A percentile compares a stretch with the other conserved stretches of the same genome.
phyloP scores from a whole-genome alignment of 148 eudicot species.

The Amaranthus cruentus region DNA sequence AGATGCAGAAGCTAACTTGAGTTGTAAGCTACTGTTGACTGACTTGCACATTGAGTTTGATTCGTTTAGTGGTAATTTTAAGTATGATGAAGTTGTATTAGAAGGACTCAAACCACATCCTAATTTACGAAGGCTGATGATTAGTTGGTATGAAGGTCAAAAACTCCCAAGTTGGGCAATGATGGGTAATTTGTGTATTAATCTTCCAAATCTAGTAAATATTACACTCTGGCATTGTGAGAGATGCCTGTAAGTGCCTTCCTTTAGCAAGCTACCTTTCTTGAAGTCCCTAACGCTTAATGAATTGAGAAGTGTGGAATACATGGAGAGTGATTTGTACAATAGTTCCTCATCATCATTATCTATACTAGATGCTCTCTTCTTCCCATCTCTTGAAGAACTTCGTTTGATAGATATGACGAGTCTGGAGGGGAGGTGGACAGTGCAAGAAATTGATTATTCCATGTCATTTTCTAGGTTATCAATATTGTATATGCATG shows the following conservation, averaged over 20 bases:
- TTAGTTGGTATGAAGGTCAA: neutral
- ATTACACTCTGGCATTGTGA: neutral
- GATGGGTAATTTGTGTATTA: conserved; percentile 1
- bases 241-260: conserved; percentile 10
- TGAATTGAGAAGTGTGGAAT: neutral
- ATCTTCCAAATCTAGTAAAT: conserved; percentile 22
- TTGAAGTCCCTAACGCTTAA: conserved; percentile 21
- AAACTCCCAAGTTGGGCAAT: conserved; percentile 25
- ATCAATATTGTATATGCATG: neutral
- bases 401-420: neutral
- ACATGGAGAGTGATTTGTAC: neutral
- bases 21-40: neutral
- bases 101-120: conserved; percentile 27
- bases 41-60: neutral
- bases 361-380: neutral
- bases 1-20: conserved; percentile 5
- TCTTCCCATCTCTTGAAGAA: conserved; percentile 34
- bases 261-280: conserved; percentile 17
- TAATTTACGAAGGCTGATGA: conserved; percentile 4
- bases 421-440: conserved; percentile 36
- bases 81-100: conserved; percentile 1
- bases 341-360: neutral
- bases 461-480: conserved; percentile 21
- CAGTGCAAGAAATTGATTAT: neutral
- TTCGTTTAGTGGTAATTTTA: neutral